These are phyloP conservation scores for Penicillium bovifimosum DNA, from an alignment of 495 filamentous ascomycete species.

Conservation along the genomic window DNA sequence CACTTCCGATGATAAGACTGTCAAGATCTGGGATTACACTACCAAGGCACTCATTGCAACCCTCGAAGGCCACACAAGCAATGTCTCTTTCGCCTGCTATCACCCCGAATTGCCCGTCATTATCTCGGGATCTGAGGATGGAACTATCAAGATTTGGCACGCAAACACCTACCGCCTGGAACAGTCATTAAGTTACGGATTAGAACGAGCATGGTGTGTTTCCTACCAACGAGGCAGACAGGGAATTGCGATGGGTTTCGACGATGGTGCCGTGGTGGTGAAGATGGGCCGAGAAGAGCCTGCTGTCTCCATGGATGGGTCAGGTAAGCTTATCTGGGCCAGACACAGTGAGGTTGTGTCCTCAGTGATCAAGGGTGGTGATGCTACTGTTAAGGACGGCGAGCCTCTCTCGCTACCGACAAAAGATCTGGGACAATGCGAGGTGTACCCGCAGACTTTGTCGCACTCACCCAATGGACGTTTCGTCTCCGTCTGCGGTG, in stretches of 20 bases:
- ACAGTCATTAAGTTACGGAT: constrained; percentile 88
- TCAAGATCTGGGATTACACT: constrained; percentile 98
- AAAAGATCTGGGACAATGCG: constrained; percentile 91
- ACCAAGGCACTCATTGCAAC: constrained; percentile 96
- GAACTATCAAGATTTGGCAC: constrained; percentile 98
- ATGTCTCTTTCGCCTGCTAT: constrained; percentile 98
- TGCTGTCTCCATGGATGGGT: constrained; percentile 92
- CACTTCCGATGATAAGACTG: constrained; percentile 88
- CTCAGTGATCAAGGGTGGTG: constrained; percentile 88
- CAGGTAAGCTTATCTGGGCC: constrained; percentile 94
- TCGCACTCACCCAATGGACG: constrained; percentile 95
- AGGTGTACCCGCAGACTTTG: constrained; percentile 93
- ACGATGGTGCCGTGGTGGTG: constrained; percentile 95
- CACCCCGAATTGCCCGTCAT: constrained; percentile 96
- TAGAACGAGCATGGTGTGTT: constrained; percentile 97
- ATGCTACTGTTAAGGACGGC: constrained; percentile 79
- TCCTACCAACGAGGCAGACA: constrained; percentile 90
- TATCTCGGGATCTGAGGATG: constrained; percentile 97
- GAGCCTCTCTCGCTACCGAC: constrained; percentile 77
- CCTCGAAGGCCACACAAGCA: constrained; percentile 94
- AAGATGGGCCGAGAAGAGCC: constrained; percentile 98
- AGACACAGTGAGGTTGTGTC: constrained; percentile 91
- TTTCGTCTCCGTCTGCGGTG: constrained; percentile 94
- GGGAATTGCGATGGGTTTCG: constrained; percentile 91
- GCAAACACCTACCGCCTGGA: constrained; percentile 94